Percentiles rank a stretch among this genome's conserved stretches.
Conservation (phyloP, 2,329 filamentous ascomycete genomes). For the Keithomyces neogunnii region DNA sequence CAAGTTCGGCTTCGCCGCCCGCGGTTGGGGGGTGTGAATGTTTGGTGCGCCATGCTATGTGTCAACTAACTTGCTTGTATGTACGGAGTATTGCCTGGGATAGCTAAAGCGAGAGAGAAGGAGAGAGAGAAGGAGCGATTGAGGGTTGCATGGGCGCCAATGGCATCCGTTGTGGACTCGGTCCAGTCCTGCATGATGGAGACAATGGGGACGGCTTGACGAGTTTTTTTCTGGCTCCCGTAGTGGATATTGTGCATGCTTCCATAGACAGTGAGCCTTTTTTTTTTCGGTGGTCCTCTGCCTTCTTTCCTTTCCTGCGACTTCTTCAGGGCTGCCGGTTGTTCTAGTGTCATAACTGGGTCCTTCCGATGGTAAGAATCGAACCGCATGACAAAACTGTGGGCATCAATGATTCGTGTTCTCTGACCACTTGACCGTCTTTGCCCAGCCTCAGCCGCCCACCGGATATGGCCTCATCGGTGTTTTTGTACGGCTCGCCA, state of each 20-base stretch:
- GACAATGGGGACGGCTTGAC: conserved; percentile 3
- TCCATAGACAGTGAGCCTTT: conserved; percentile 7
- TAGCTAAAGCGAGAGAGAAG: no score
- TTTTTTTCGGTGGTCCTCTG: background rate
- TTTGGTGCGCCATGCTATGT: background rate
- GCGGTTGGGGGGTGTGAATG: background rate
- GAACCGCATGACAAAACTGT: conserved; percentile 4
- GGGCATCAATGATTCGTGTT: conserved; percentile 1
- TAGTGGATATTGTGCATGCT: conserved; percentile 3
- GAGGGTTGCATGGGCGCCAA: no score
- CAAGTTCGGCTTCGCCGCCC: conserved; percentile 3
- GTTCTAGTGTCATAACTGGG: conserved; percentile 3
- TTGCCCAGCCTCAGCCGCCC: background rate
- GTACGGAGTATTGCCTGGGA: no score
- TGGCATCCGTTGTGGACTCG: background rate
- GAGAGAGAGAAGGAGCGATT: no score
- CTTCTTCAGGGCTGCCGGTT: background rate
- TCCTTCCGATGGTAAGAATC: background rate
- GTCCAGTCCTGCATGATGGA: conserved; percentile 1
- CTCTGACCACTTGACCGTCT: background rate
- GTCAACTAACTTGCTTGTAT: background rate
- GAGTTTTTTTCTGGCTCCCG: conserved; percentile 8
- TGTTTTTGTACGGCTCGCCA: background rate
- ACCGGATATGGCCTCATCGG: background rate
- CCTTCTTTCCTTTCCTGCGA: background rate